Conservation (phyloP, 208 protist genomes). For the Wallacemonas sp. region DNA sequence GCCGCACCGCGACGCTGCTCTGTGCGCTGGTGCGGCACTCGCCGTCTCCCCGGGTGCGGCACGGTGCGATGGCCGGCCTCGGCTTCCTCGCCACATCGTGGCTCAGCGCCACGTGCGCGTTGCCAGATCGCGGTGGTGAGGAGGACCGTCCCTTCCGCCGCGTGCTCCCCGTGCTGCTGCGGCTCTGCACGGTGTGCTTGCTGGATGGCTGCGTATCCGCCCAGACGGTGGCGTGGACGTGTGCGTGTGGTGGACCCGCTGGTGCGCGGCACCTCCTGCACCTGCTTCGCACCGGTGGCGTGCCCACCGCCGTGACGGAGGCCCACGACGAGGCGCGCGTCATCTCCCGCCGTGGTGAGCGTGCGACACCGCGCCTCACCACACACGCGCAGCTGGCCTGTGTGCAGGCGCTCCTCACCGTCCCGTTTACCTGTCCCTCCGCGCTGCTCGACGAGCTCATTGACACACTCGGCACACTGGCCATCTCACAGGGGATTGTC, state of each 20-base stretch:
- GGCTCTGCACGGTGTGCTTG: conserved; percentile 11
- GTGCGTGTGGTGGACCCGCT: conserved; percentile 35
- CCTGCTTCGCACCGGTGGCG: neutral
- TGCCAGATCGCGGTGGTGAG: neutral
- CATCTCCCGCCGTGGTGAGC: neutral
- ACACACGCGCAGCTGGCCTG: conserved; percentile 2
- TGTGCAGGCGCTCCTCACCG: conserved; percentile 6
- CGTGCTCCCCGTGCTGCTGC: conserved; percentile 1
- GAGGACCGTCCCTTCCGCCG: neutral
- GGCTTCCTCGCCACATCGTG: conserved; percentile 35
- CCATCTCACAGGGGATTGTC: conserved; percentile 27
- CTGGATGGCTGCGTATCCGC: conserved; percentile 22
- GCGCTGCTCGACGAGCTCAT: conserved; percentile 46
- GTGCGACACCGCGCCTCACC: neutral
- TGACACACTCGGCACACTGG: conserved; percentile 30
- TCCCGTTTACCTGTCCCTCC: neutral
- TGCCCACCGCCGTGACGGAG: neutral
- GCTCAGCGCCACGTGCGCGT: neutral
- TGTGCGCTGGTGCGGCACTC: conserved; percentile 31
- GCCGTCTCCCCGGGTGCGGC: conserved; percentile 45
- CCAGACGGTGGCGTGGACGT: conserved; percentile 56
- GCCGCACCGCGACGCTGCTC: conserved; percentile 21
- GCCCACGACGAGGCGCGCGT: neutral
- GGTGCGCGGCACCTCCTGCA: conserved; percentile 11
- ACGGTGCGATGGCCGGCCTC: conserved; percentile 60